Evolutionary conservation across 2,329 filamentous ascomycete species (phyloP).

Genomic region (Hypoxylon sp.): DNA sequence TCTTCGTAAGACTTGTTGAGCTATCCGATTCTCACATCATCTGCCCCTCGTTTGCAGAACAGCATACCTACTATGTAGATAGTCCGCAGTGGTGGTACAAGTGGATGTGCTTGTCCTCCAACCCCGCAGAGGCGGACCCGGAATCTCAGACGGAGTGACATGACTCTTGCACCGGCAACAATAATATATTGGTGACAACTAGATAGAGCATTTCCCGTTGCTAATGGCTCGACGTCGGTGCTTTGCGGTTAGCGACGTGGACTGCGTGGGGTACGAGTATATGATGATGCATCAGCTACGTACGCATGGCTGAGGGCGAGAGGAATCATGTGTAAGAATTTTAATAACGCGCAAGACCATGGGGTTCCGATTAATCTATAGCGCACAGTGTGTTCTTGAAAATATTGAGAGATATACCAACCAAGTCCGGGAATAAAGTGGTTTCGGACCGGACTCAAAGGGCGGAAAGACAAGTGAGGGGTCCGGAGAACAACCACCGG

Average conservation of each 20-base stretch:
- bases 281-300: no score
- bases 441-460: constrained; percentile 19
- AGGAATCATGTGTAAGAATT: no score
- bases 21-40: no score
- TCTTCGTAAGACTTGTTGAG: neutral
- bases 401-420: neutral
- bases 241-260: constrained; percentile 3
- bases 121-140: neutral
- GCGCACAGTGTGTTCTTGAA: neutral
- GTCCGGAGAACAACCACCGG: constrained; percentile 8
- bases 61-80: no score
- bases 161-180: neutral
- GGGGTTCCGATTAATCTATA: no score
- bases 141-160: constrained; percentile 7
- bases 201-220: no score
- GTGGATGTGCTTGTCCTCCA: constrained; percentile 2
- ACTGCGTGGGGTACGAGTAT: no score
- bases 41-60: no score
- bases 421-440: constrained; percentile 10
- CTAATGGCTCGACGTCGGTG: neutral
- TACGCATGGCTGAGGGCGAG: no score
- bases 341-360: no score
- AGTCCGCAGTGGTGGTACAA: constrained; percentile 18
- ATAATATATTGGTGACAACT: constrained; percentile 21
- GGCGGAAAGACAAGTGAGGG: constrained; percentile 15